Conservation (phyloP, 257 asterid genomes). For the Salvia miltiorrhiza region DNA sequence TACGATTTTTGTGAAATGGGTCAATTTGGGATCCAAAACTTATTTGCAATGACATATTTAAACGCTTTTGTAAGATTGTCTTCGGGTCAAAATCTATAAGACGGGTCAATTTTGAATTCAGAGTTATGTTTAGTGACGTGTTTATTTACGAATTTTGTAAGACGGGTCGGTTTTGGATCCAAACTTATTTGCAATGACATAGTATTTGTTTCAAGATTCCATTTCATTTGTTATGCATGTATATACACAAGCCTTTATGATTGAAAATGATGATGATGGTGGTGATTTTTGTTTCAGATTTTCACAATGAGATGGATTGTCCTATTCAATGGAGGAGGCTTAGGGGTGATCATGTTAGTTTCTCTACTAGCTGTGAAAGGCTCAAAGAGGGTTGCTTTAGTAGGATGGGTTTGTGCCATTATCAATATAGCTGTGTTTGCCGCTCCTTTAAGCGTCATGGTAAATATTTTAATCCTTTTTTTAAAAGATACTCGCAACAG, state of each 20-base stretch:
- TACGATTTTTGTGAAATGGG: too few relatives aligned
- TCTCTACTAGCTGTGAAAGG: slow-evolving; percentile 42
- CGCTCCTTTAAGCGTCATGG: slow-evolving; percentile 73
- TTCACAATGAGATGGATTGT: slow-evolving; percentile 32
- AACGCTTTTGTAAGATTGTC: too few relatives aligned
- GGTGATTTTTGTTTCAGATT: slow-evolving; percentile 35
- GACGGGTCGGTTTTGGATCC: too few relatives aligned
- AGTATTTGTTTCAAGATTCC: too few relatives aligned
- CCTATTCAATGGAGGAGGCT: slow-evolving; percentile 41
- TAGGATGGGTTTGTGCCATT: slow-evolving; percentile 72
- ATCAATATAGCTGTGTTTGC: slow-evolving; percentile 67
- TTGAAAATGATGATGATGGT: background rate
- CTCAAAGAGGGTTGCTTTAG: slow-evolving; percentile 33
- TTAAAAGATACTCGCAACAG: too few relatives aligned
- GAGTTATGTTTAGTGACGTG: too few relatives aligned
- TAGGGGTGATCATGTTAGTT: slow-evolving; percentile 34
- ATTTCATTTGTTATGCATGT: background rate
- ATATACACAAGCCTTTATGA: background rate
- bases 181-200: too few relatives aligned
- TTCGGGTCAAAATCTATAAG: too few relatives aligned
- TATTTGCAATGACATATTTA: too few relatives aligned
- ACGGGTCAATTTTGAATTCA: too few relatives aligned
- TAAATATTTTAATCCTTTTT: background rate
- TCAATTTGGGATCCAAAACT: too few relatives aligned
- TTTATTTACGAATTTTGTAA: too few relatives aligned